These are phyloP conservation scores for Penicillium dipodomyicola DNA, from an alignment of 495 filamentous ascomycete genomes.

Conservation along the genomic window DNA sequence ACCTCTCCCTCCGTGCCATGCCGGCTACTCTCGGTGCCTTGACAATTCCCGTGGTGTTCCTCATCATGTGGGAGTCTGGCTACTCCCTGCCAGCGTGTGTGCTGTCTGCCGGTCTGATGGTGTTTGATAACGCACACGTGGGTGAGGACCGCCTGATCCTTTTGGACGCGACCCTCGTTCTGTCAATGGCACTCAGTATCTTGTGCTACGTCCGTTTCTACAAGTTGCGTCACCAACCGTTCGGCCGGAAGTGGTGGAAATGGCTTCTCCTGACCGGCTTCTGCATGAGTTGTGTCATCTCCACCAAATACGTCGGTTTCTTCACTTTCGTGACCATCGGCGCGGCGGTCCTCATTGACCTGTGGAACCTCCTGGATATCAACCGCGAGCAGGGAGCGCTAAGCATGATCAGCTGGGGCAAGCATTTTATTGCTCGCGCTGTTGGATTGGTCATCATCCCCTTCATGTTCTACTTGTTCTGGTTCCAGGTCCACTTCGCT, in stretches of 20 bases:
- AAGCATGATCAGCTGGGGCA: conserved; percentile 71
- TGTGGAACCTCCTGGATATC: conserved; percentile 92
- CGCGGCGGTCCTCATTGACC: conserved; percentile 85
- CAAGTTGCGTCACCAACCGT: conserved; percentile 87
- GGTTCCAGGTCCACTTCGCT: conserved; percentile 99
- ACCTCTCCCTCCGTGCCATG: conserved; percentile 91
- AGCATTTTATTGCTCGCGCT: conserved; percentile 84
- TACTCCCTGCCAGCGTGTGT: conserved; percentile 93
- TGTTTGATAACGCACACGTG: conserved; percentile 98
- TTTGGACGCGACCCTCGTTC: conserved; percentile 88
- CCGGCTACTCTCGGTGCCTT: conserved; percentile 87
- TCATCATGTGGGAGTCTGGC: conserved; percentile 99
- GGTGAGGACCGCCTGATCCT: conserved; percentile 95
- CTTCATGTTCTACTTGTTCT: conserved; percentile 98
- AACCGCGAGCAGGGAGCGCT: conserved; percentile 76
- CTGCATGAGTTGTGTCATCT: conserved; percentile 93
- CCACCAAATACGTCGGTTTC: conserved; percentile 94
- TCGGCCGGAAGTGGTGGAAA: conserved; percentile 98
- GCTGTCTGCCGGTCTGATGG: conserved; percentile 77
- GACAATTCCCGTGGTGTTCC: conserved; percentile 88
- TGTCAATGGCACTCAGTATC: conserved; percentile 92
- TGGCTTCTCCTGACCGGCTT: conserved; percentile 96
- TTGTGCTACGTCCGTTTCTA: conserved; percentile 96
- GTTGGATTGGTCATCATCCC: conserved; percentile 84
- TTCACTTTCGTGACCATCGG: conserved; percentile 98